phyloP scores from a whole-genome alignment of 805 yeast species.

The Yamadazyma ubonensis region DNA sequence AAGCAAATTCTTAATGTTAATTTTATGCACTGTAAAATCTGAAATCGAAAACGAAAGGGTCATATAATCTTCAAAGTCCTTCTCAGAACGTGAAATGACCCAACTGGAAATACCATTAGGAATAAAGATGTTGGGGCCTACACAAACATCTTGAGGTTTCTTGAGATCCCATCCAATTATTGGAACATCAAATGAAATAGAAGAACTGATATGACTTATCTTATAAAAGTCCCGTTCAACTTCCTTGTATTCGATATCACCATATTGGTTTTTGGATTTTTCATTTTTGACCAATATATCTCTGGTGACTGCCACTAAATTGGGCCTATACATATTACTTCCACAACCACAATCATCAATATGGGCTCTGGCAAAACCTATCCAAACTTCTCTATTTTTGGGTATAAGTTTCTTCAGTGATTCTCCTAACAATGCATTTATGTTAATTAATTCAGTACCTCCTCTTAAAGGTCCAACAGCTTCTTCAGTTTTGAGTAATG shows the following conservation, averaged over 20 bases:
- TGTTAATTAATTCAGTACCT: constrained; percentile 34
- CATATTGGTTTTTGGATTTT: constrained; percentile 5
- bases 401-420: constrained; percentile 14
- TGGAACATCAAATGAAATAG: constrained; percentile 31
- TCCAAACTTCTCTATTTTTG: constrained; percentile 32
- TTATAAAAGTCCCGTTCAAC: constrained; percentile 17
- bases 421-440: constrained; percentile 17
- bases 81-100: constrained; percentile 15
- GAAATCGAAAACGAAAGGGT: constrained; percentile 38
- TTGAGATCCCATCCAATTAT: constrained; percentile 26
- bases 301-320: constrained; percentile 29
- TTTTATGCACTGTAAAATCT: constrained; percentile 35
- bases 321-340: constrained; percentile 38
- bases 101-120: constrained; percentile 39
- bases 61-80: constrained; percentile 23
- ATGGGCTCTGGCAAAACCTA: constrained; percentile 44
- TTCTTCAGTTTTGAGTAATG: constrained; percentile 7
- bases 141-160: constrained; percentile 24
- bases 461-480: constrained; percentile 37
- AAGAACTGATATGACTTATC: constrained; percentile 32
- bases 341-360: constrained; percentile 42
- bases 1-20: constrained; percentile 35
- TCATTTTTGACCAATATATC: constrained; percentile 2
- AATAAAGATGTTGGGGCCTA: constrained; percentile 31
- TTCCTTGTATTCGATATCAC: constrained; percentile 6